Conservation (phyloP, 441 rosid species). For the Gossypium trilobum region DNA sequence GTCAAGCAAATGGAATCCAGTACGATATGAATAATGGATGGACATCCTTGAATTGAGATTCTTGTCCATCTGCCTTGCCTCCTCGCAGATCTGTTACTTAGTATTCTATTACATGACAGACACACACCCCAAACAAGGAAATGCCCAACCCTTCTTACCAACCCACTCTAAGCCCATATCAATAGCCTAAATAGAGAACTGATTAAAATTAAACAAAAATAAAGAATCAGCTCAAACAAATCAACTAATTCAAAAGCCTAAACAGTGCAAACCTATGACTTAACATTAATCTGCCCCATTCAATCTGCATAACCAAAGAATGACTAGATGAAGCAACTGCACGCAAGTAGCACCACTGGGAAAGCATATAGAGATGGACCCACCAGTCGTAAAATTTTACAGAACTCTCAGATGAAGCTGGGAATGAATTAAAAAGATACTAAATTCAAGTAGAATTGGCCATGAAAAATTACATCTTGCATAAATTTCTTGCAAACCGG, state of each 20-base stretch:
- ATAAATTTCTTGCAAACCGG: slow-evolving; percentile 98
- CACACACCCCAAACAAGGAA: slow-evolving; percentile 6
- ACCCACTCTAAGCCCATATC: slow-evolving; percentile 4
- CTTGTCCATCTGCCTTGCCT: slow-evolving; percentile 45
- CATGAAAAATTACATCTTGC: slow-evolving; percentile 93
- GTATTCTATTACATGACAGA: slow-evolving; percentile 13
- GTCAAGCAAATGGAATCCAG: slow-evolving; percentile 54
- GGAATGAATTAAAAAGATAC: slow-evolving; percentile 37
- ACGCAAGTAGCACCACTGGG: slow-evolving; percentile 14
- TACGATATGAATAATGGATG: slow-evolving; percentile 50
- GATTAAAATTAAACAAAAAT: background rate
- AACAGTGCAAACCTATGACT: background rate
- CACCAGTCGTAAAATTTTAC: slow-evolving; percentile 22
- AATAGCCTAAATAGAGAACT: background rate
- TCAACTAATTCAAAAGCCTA: slow-evolving; percentile 4
- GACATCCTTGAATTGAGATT: slow-evolving; percentile 35
- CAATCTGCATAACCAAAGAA: slow-evolving; percentile 14
- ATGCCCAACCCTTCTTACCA: slow-evolving; percentile 11
- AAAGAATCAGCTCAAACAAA: background rate
- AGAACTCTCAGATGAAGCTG: slow-evolving; percentile 31
- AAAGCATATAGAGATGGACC: slow-evolving; percentile 16
- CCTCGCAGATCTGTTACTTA: slow-evolving; percentile 31
- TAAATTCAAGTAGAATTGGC: slow-evolving; percentile 57
- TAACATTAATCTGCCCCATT: slow-evolving; percentile 10
- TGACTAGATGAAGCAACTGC: slow-evolving; percentile 16